phyloP scores from a whole-genome alignment of 495 filamentous ascomycete species.

The Lepraria neglecta region DNA sequence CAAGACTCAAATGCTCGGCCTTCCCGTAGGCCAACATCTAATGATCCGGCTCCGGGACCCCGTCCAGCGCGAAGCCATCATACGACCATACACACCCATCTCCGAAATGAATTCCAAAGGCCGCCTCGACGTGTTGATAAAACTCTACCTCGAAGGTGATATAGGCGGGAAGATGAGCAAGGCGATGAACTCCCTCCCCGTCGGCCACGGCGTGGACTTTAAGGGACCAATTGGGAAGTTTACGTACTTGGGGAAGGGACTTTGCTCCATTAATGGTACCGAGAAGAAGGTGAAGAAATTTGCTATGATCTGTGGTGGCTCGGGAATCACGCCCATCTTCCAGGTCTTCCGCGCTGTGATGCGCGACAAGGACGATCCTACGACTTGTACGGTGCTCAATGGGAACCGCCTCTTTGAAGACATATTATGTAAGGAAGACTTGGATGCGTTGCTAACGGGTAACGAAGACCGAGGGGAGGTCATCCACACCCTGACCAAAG shows the following conservation, averaged over 20 bases:
- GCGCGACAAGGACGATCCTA: conserved; percentile 50
- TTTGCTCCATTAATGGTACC: conserved; percentile 55
- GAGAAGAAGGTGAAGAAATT: conserved; percentile 59
- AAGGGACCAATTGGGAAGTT: conserved; percentile 91
- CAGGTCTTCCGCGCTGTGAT: conserved; percentile 78
- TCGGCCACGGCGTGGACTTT: conserved; percentile 70
- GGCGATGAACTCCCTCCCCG: conserved; percentile 64
- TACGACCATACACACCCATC: conserved; percentile 85
- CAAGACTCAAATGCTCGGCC: conserved; percentile 61
- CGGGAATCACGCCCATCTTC: conserved; percentile 87
- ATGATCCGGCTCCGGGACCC: conserved; percentile 77
- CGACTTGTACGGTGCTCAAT: conserved; percentile 65
- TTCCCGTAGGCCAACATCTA: conserved; percentile 85
- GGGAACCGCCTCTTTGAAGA: conserved; percentile 78
- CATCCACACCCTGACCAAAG: conserved; percentile 65
- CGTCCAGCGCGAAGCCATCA: conserved; percentile 61
- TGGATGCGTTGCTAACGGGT: conserved; percentile 54
- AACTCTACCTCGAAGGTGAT: conserved; percentile 67
- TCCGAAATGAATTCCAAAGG: conserved; percentile 58
- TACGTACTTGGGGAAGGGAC: conserved; percentile 65
- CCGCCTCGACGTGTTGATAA: conserved; percentile 67
- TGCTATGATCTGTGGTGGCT: conserved; percentile 85
- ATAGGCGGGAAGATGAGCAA: conserved; percentile 73
- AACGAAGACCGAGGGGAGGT: conserved; percentile 56
- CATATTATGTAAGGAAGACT: conserved; percentile 72